Evolutionary conservation across 805 yeast genomes (phyloP).

Genomic region (Ogataea zsoltii): DNA sequence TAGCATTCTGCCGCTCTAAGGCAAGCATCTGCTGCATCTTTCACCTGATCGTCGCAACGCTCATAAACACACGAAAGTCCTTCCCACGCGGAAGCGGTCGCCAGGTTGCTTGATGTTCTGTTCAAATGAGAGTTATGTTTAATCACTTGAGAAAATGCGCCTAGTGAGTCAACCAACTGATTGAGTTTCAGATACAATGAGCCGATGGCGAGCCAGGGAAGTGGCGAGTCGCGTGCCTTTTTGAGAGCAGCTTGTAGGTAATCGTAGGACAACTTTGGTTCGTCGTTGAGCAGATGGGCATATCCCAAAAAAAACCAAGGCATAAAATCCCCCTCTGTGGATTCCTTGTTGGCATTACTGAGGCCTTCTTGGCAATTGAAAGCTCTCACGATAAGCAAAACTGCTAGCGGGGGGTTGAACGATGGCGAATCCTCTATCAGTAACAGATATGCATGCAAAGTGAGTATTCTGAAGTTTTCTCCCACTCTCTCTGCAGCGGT

Average conservation of each 20-base stretch:
- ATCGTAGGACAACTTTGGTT: conserved; percentile 54
- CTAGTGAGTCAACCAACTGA: conserved; percentile 64
- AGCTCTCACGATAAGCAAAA: conserved; percentile 37
- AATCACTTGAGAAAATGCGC: conserved; percentile 68
- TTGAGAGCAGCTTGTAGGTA: conserved; percentile 54
- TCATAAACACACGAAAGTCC: conserved; percentile 64
- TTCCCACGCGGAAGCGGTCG: conserved; percentile 64
- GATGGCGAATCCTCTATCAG: conserved; percentile 33
- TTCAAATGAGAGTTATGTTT: conserved; percentile 50
- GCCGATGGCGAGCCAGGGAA: conserved; percentile 70
- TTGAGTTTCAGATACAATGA: conserved; percentile 56
- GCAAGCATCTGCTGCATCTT: conserved; percentile 64
- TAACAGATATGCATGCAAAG: conserved; percentile 51
- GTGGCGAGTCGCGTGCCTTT: conserved; percentile 53
- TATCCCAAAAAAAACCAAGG: conserved; percentile 59
- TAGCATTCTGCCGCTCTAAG: conserved; percentile 51
- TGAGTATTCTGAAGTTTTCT: conserved; percentile 42
- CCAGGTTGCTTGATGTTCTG: conserved; percentile 31
- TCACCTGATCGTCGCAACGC: conserved; percentile 58
- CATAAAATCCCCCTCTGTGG: conserved; percentile 48
- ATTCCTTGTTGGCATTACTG: conserved; percentile 18
- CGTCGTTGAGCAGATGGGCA: conserved; percentile 47
- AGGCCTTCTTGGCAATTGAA: conserved; percentile 23
- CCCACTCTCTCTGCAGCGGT: conserved; percentile 48
- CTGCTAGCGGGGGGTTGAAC: conserved; percentile 39